Percentiles rank a stretch among this genome's conserved stretches.
These are phyloP conservation scores for Didymella keratinophila DNA, from an alignment of 2,329 filamentous ascomycete genomes.

Conservation along the genomic window DNA sequence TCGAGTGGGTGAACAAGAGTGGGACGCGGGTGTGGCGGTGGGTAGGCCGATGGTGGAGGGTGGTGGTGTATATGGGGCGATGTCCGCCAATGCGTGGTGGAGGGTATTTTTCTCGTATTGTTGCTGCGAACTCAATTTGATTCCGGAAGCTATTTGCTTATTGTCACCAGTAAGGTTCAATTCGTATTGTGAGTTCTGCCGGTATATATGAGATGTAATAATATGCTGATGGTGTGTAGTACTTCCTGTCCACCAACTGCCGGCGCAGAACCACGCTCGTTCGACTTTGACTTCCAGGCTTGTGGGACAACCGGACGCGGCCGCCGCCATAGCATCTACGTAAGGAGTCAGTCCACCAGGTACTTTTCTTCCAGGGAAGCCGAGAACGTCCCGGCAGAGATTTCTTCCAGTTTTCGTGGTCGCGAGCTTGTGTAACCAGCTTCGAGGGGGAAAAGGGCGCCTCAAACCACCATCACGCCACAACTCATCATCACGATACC, in stretches of 20 bases:
- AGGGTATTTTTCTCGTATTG: neutral
- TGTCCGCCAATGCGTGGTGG: neutral
- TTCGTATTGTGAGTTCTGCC: neutral
- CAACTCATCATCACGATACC: conserved; percentile 31
- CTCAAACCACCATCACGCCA: conserved; percentile 47
- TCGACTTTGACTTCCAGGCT: conserved; percentile 4
- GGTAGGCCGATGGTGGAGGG: neutral
- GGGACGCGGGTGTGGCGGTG: conserved; percentile 9
- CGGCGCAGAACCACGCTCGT: conserved; percentile 10
- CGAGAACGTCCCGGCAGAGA: conserved; percentile 30
- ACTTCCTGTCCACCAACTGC: conserved; percentile 10
- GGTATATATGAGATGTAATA: neutral
- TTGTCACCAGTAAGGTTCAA: too few species aligned
- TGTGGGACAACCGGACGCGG: conserved; percentile 4
- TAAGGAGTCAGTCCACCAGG: conserved; percentile 17
- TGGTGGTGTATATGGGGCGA: conserved; percentile 2
- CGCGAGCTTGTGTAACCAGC: conserved; percentile 33
- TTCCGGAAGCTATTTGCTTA: too few species aligned
- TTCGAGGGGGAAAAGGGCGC: conserved; percentile 2
- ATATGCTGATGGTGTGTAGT: conserved; percentile 17
- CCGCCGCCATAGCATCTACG: conserved; percentile 3
- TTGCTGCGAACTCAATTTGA: neutral
- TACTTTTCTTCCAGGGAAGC: neutral
- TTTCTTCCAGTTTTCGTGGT: conserved; percentile 30
- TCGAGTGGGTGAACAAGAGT: neutral